Conservation (phyloP, 2,329 filamentous ascomycete genomes). For the Phialophora expanda region DNA sequence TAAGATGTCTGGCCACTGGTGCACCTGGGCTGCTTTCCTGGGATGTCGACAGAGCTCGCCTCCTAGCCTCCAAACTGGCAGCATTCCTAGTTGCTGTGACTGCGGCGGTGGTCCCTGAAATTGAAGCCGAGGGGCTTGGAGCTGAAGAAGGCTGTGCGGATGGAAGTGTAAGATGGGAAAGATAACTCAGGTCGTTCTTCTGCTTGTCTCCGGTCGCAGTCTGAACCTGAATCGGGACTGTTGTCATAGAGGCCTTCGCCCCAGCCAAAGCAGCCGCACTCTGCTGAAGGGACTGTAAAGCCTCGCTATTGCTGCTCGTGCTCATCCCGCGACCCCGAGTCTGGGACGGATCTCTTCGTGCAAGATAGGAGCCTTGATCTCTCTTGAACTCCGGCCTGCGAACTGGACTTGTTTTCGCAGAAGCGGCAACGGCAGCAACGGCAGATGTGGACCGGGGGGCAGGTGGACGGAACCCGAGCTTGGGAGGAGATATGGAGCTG, state of each 20-base stretch:
- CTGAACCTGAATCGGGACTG: conserved; percentile 19
- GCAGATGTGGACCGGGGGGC: conserved; percentile 35
- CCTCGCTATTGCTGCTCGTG: conserved; percentile 28
- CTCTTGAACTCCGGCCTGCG: conserved; percentile 28
- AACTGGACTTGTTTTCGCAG: conserved; percentile 34
- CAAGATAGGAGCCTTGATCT: conserved; percentile 25
- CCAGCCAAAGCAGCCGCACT: conserved; percentile 33
- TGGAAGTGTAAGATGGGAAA: conserved; percentile 19
- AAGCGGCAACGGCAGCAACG: conserved; percentile 34
- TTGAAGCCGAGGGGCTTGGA: conserved; percentile 15
- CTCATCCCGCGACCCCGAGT: conserved; percentile 28
- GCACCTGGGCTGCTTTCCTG: conserved; percentile 20
- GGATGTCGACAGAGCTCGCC: conserved; percentile 22
- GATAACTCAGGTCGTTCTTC: conserved; percentile 23
- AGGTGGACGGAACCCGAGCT: conserved; percentile 21
- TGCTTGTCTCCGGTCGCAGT: conserved; percentile 22
- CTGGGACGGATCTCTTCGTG: conserved; percentile 16
- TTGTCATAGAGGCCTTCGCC: conserved; percentile 32
- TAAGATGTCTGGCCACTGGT: conserved; percentile 2
- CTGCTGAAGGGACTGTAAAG: conserved; percentile 17
- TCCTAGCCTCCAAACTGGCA: conserved; percentile 24
- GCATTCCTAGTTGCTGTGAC: conserved; percentile 32
- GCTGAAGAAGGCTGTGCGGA: conserved; percentile 18
- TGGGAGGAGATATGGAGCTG: conserved; percentile 27
- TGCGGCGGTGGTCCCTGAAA: conserved; percentile 29